Percentiles rank a stretch among this genome's conserved stretches.
phyloP scores from a whole-genome alignment of 2,329 filamentous ascomycete species.

The Ceratocystis cubensis region DNA sequence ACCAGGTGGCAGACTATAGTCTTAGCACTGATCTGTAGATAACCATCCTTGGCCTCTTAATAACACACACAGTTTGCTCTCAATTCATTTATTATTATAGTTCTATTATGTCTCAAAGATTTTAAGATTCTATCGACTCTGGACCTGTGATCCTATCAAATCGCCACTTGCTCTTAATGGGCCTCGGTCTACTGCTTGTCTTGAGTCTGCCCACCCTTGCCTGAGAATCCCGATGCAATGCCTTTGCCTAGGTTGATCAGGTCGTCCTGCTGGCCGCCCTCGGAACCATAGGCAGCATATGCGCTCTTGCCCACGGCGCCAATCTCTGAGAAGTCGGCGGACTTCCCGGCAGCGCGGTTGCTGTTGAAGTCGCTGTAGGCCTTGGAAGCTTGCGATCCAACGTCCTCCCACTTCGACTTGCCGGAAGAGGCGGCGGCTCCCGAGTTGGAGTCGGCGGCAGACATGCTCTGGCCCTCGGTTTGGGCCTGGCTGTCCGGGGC shows the following conservation, averaged over 20 bases:
- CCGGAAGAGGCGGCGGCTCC: background rate
- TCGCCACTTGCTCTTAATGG: background rate
- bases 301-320: slow-evolving; percentile 24
- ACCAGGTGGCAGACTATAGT: too few species aligned
- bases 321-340: slow-evolving; percentile 21
- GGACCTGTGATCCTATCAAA: background rate
- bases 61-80: too few species aligned
- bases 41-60: too few species aligned
- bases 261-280: slow-evolving; percentile 22
- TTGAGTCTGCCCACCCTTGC: slow-evolving; percentile 3
- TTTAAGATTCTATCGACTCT: too few species aligned
- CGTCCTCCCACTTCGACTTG: slow-evolving; percentile 17
- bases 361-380: slow-evolving; percentile 20
- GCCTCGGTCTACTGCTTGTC: background rate
- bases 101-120: too few species aligned
- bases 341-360: slow-evolving; percentile 20
- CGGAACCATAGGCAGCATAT: slow-evolving; percentile 26
- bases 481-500: slow-evolving; percentile 3
- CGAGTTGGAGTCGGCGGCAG: background rate
- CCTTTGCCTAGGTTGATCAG: slow-evolving; percentile 21
- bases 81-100: too few species aligned
- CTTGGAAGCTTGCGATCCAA: slow-evolving; percentile 21
- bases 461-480: background rate
- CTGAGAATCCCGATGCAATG: slow-evolving; percentile 16
- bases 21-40: too few species aligned